These are phyloP conservation scores for Beauveria australis DNA, from an alignment of 2,329 filamentous ascomycete genomes.

Conservation along the genomic window DNA sequence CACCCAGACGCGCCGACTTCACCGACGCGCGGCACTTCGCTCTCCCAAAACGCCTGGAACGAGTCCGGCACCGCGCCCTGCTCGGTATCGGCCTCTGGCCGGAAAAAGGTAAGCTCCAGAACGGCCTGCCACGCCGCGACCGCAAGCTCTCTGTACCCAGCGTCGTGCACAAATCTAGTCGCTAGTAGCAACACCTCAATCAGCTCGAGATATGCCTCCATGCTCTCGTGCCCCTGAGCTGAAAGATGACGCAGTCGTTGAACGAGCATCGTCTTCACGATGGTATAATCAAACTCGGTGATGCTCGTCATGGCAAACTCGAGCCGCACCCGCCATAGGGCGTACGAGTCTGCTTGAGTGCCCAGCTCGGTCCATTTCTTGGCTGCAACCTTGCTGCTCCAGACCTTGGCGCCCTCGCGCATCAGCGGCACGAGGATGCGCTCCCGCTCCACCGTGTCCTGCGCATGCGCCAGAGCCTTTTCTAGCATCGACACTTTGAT, in stretches of 20 bases:
- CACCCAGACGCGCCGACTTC: conserved; percentile 66
- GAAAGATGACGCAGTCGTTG: conserved; percentile 34
- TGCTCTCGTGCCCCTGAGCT: conserved; percentile 2
- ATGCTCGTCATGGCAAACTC: conserved; percentile 65
- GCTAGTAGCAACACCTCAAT: conserved; percentile 67
- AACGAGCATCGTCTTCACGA: conserved; percentile 50
- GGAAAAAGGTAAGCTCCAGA: conserved; percentile 63
- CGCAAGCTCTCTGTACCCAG: conserved; percentile 71
- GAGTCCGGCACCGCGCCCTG: conserved; percentile 21
- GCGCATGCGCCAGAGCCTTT: conserved; percentile 58
- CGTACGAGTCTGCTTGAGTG: conserved; percentile 30
- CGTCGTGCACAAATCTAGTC: conserved; percentile 66
- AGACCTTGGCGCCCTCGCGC: conserved; percentile 64
- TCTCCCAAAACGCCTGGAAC: conserved; percentile 80
- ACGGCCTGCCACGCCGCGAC: conserved; percentile 76
- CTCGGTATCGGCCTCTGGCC: conserved; percentile 31
- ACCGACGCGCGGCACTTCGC: conserved; percentile 69
- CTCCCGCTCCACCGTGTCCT: conserved; percentile 40
- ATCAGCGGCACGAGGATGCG: conserved; percentile 61
- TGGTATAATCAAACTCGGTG: conserved; percentile 58
- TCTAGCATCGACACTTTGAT: conserved; percentile 75
- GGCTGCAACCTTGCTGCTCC: conserved; percentile 55
- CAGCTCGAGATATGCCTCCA: conserved; percentile 19
- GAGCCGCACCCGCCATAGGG: conserved; percentile 66
- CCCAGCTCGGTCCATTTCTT: conserved; percentile 53